Evolutionary conservation across 306 rosid genomes (phyloP).

Genomic region (Astragalus membranaceus): DNA sequence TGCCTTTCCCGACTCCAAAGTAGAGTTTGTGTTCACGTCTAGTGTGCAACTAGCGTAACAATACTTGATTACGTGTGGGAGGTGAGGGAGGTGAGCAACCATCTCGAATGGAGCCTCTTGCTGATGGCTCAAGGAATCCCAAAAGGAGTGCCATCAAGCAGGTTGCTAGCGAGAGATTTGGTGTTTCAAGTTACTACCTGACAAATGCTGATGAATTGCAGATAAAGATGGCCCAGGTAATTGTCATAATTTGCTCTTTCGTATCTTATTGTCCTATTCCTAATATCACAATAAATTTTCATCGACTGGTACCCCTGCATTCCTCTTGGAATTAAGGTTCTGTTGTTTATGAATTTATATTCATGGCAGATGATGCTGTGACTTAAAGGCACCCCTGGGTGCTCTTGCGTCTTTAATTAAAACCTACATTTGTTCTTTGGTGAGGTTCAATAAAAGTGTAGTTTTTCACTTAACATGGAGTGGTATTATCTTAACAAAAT

Average conservation of each 20-base stretch:
- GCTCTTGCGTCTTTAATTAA: constrained; percentile 48
- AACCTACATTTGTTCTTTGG: constrained; percentile 40
- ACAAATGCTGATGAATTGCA: constrained; percentile 95
- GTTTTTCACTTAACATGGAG: background rate
- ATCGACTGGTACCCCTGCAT: constrained; percentile 18
- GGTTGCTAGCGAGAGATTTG: constrained; percentile 99
- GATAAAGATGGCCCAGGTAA: constrained; percentile 99
- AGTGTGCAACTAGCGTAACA: background rate
- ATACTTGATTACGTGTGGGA: constrained; percentile 10
- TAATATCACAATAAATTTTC: background rate
- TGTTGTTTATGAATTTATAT: constrained; percentile 41
- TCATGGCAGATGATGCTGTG: constrained; percentile 54
- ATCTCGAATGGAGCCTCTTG: constrained; percentile 94
- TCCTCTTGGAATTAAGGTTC: constrained; percentile 35
- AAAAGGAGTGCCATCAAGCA: constrained; percentile 95
- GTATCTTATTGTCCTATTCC: background rate
- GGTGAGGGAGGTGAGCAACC: constrained; percentile 99
- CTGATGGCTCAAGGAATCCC: constrained; percentile 89
- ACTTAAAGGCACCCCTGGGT: constrained; percentile 61
- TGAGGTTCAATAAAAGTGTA: constrained; percentile 25
- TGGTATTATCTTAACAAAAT: constrained; percentile 22
- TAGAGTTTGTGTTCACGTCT: background rate
- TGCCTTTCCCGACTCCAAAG: background rate
- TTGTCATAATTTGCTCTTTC: constrained; percentile 1
- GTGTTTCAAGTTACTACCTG: constrained; percentile 95